Base-by-base conservation (phyloP, 164 flowering plant genomes). In the Euptelea pleiosperma region DNA sequence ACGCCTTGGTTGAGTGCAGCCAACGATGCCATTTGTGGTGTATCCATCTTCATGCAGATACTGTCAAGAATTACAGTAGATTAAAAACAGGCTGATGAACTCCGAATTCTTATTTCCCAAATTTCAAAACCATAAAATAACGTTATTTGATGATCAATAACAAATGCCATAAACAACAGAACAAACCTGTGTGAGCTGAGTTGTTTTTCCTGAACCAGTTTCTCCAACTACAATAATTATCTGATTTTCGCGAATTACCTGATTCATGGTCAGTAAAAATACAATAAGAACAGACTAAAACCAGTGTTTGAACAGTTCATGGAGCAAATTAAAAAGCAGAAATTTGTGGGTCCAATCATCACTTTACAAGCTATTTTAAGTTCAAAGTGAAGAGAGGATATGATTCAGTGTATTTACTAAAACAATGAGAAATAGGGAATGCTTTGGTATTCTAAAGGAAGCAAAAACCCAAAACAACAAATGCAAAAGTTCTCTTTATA, bases 1-100 rank as follows among this genome's bases (percentile, higher is more conserved):
- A 78, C 95, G 91, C 73, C 99, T 82, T 40, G 99, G 99, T 73
- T 94, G 99, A 35, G 99, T 94, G 72, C 99, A 94, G 43, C 99
- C 97, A 47, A 94, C 72, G 31, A 91, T 69, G 37, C 96, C 95
- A 70, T 68, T 77, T 15, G 35, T 54, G 44, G 97, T 85, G 61
- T 86, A 94, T 8, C 91, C 99, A 78, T 88, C 97, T 56, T 94
- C 99, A 65, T 82, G 78, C 25, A 93, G 77, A 71, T 90, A 93
- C 99, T 93, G 90, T n/a, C 28, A 68, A 61, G 18, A 63, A 58
- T 49, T 46, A 52, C 24, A 33, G 48, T 28, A 44, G 16, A 18
- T 62, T 16, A 65, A 50, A 62, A 35, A 46, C 21, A 39, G 2
- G 41, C 29, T 36, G 40, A 19, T 22, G 34, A 16, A 16, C 52